Evolutionary conservation across 2,329 filamentous ascomycete species (phyloP).

Genomic region (Mariannaea elegans): DNA sequence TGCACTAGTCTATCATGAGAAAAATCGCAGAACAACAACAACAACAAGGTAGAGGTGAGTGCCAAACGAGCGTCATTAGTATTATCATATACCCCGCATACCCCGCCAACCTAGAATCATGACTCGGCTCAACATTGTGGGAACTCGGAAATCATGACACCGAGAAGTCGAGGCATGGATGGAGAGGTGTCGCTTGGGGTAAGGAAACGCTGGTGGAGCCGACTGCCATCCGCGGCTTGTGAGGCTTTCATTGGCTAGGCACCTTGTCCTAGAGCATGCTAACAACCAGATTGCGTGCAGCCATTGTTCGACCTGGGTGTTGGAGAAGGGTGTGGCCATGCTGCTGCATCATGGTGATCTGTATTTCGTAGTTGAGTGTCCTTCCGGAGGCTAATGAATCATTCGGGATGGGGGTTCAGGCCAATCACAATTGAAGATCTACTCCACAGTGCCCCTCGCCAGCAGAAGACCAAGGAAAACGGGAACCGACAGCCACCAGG

Average conservation of each 20-base stretch:
- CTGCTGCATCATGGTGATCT: neutral
- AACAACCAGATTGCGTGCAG: neutral
- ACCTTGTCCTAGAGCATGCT: no score
- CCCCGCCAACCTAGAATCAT: neutral
- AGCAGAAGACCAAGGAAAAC: constrained; percentile 7
- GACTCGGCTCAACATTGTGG: neutral
- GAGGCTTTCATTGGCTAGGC: no score
- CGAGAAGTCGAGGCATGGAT: neutral
- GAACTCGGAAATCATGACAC: neutral
- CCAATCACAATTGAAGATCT: neutral
- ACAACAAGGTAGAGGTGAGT: no score
- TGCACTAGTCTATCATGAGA: no score
- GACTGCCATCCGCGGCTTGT: no score
- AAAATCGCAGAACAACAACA: neutral
- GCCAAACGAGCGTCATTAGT: neutral
- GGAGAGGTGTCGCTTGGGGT: no score
- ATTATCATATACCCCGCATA: neutral
- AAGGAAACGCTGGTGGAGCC: no score
- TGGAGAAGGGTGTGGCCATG: neutral
- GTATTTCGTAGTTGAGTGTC: no score
- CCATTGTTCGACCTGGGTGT: neutral
- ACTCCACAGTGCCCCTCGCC: constrained; percentile 4
- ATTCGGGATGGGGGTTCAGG: neutral
- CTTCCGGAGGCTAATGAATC: neutral
- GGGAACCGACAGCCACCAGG: constrained; percentile 8